A percentile compares a stretch with the other conserved stretches of the same genome.
These are phyloP conservation scores for Dactylellina parvicollis DNA, from an alignment of 2,329 filamentous ascomycete genomes.

Conservation along the genomic window DNA sequence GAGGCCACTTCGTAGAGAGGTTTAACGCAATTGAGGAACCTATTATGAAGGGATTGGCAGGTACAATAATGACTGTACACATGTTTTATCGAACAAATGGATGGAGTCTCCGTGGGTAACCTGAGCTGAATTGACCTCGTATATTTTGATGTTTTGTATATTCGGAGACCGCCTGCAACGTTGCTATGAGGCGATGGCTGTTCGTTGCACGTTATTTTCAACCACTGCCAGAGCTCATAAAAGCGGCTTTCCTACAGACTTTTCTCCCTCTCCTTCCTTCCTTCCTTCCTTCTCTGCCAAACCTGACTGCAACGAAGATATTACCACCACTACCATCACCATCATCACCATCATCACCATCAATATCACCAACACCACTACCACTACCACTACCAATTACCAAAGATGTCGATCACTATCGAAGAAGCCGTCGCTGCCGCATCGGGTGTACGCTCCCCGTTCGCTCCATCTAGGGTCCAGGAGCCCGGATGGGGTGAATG, in stretches of 20 bases:
- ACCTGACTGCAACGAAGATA: neutral
- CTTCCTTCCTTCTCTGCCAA: neutral
- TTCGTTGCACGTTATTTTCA: too few species aligned
- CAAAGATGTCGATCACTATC: neutral
- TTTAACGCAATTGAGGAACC: too few species aligned
- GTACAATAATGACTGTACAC: too few species aligned
- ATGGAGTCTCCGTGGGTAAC: too few species aligned
- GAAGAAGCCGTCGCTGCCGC: neutral
- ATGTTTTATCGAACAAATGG: too few species aligned
- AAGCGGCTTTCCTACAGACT: neutral
- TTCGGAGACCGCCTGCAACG: too few species aligned
- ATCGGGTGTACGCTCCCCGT: neutral
- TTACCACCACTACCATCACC: neutral
- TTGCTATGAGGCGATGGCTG: too few species aligned
- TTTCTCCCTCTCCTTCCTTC: slow-evolving; percentile 5
- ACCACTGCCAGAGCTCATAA: neutral
- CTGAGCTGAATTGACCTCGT: too few species aligned
- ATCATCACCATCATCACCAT: slow-evolving; percentile 8
- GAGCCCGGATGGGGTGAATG: neutral
- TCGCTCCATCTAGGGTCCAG: neutral
- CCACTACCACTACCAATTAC: slow-evolving; percentile 3
- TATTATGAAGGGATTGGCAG: too few species aligned
- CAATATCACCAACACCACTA: neutral
- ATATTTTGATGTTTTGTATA: too few species aligned
- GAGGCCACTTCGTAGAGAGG: too few species aligned